Evolutionary conservation across 139 green algal species (phyloP).

Genomic region (Pycnococcus provasolii): DNA sequence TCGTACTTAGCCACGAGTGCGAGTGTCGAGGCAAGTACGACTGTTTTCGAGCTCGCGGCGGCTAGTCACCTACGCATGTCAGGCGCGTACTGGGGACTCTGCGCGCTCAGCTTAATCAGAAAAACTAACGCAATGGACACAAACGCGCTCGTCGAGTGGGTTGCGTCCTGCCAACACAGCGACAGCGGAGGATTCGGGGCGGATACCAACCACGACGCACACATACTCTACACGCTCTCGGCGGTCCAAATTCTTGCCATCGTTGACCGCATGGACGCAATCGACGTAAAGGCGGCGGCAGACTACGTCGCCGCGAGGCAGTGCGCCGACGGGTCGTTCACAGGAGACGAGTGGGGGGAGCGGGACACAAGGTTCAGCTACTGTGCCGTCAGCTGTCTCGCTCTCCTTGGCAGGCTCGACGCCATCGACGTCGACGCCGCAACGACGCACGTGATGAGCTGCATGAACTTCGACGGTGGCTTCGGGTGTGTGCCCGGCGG

Average conservation of each 20-base stretch:
- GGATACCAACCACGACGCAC: constrained; percentile 75
- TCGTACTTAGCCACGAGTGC: too few relatives aligned
- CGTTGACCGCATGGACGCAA: constrained; percentile 41
- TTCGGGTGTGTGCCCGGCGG: constrained; percentile 65
- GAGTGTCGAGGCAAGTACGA: too few relatives aligned
- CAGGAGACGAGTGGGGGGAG: constrained; percentile 89
- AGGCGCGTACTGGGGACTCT: constrained; percentile 95
- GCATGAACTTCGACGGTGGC: constrained; percentile 95
- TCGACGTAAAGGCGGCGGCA: constrained; percentile 58
- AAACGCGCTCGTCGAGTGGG: constrained; percentile 42
- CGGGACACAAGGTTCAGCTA: constrained; percentile 95
- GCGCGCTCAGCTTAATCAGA: constrained; percentile 42
- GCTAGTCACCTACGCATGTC: constrained; percentile 95
- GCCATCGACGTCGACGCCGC: constrained; percentile 60
- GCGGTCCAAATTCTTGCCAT: constrained; percentile 40
- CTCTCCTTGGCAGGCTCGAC: constrained; percentile 40
- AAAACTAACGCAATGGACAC: constrained; percentile 48
- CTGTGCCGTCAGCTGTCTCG: constrained; percentile 65
- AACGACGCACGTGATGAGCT: constrained; percentile 61
- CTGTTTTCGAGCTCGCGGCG: constrained; percentile 50
- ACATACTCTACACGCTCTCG: constrained; percentile 91
- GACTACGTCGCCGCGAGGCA: constrained; percentile 68
- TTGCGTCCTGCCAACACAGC: constrained; percentile 39
- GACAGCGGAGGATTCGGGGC: constrained; percentile 61
- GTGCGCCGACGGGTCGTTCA: constrained; percentile 79